These are phyloP conservation scores for Cryptomeria japonica DNA, from an alignment of 75 land plant genomes.

Conservation along the genomic window DNA sequence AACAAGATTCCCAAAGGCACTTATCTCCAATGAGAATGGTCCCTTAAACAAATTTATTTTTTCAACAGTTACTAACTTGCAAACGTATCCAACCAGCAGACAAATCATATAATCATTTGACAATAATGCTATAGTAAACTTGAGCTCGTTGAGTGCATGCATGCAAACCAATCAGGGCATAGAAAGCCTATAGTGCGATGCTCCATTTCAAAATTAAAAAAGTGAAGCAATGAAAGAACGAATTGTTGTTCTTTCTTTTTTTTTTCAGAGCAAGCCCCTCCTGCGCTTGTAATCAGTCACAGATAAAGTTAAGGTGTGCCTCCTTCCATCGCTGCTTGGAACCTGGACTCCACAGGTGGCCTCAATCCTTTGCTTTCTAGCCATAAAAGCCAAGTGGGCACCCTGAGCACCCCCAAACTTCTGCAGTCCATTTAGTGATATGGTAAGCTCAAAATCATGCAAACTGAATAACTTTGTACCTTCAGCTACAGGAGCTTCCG, in stretches of 20 bases:
- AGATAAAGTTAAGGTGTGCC: constrained; percentile 77
- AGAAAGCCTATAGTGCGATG: too few species aligned
- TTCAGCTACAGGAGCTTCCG: constrained; percentile 69
- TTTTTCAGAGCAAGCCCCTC: constrained; percentile 69
- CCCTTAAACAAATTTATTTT: too few species aligned
- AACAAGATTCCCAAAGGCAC: too few species aligned
- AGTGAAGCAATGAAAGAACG: too few species aligned
- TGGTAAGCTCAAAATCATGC: constrained; percentile 77
- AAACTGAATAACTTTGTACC: constrained; percentile 61
- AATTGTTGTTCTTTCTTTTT: neutral
- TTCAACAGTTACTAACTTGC: too few species aligned
- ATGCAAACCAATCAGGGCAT: too few species aligned
- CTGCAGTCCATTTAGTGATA: constrained; percentile 65
- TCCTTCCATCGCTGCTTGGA: constrained; percentile 81
- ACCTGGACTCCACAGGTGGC: constrained; percentile 73
- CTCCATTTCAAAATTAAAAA: too few species aligned
- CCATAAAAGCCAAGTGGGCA: constrained; percentile 68
- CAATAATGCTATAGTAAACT: too few species aligned
- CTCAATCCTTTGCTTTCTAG: constrained; percentile 81
- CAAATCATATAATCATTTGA: too few species aligned
- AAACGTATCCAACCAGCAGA: too few species aligned
- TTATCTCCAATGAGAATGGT: too few species aligned
- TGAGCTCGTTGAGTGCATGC: too few species aligned
- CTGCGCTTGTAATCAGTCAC: constrained; percentile 95
- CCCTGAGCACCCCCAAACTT: constrained; percentile 85